Percentiles rank a stretch among this genome's conserved stretches.
phyloP scores from a whole-genome alignment of 192 early-diverging fungal species.

The Backusella morwellensis region DNA sequence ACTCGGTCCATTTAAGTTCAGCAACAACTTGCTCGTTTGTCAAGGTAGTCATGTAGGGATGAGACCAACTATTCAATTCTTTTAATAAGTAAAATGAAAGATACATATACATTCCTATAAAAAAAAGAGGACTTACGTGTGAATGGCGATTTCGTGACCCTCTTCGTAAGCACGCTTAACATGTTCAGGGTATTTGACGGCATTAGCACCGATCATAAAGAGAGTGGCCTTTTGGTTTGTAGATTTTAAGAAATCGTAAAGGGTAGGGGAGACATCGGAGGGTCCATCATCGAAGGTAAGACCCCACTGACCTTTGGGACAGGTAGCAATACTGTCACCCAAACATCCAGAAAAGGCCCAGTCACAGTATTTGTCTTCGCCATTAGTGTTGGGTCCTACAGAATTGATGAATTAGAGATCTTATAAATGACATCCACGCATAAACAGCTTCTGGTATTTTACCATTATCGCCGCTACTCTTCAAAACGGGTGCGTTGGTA shows the following conservation, averaged over 20 bases:
- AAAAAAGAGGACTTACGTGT: slow-evolving; percentile 21
- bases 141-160: slow-evolving; percentile 40
- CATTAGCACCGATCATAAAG: slow-evolving; percentile 55
- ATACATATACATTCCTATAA: background rate
- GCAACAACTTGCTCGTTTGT: slow-evolving; percentile 68
- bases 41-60: slow-evolving; percentile 53
- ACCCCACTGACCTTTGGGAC: slow-evolving; percentile 55
- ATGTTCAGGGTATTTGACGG: slow-evolving; percentile 39
- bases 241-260: slow-evolving; percentile 42
- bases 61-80: slow-evolving; percentile 40
- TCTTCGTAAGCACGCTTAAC: slow-evolving; percentile 35
- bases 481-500: slow-evolving; percentile 41
- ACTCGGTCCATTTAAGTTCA: slow-evolving; percentile 69
- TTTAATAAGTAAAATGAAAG: too few relatives aligned
- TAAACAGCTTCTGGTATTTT: background rate
- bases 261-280: slow-evolving; percentile 37
- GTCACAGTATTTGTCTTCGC: slow-evolving; percentile 41
- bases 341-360: slow-evolving; percentile 52
- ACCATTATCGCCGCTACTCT: slow-evolving; percentile 29
- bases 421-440: background rate
- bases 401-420: background rate
- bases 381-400: slow-evolving; percentile 12
- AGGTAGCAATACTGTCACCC: slow-evolving; percentile 34
- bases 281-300: slow-evolving; percentile 64
- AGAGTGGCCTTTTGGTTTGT: slow-evolving; percentile 52